Evolutionary conservation across 805 yeast species (phyloP).

Genomic region (Maudiozyma saulgeensis): DNA sequence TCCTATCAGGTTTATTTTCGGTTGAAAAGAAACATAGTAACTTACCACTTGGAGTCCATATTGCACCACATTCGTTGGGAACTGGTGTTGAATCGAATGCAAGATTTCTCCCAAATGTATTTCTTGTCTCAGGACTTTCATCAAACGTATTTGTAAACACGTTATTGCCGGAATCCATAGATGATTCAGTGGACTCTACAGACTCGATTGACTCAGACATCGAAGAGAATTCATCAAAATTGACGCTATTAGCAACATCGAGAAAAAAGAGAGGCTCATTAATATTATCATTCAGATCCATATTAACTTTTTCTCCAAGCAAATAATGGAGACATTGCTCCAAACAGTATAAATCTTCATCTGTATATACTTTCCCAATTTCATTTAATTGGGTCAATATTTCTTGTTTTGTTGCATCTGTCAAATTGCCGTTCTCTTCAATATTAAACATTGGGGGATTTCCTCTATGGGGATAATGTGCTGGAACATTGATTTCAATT

Average conservation of each 20-base stretch:
- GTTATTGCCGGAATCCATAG: slow-evolving; percentile 36
- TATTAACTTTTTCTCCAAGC: slow-evolving; percentile 66
- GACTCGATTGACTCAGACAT: slow-evolving; percentile 26
- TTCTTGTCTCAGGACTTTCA: slow-evolving; percentile 3
- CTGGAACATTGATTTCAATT: slow-evolving; percentile 61
- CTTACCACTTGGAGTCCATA: slow-evolving; percentile 73
- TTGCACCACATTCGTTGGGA: slow-evolving; percentile 89
- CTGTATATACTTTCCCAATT: slow-evolving; percentile 48
- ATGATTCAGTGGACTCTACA: slow-evolving; percentile 14
- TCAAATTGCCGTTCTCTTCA: slow-evolving; percentile 71
- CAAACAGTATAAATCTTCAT: slow-evolving; percentile 55
- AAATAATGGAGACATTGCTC: slow-evolving; percentile 71
- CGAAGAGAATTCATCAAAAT: slow-evolving; percentile 29
- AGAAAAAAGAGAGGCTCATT: slow-evolving; percentile 26
- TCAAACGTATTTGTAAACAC: slow-evolving; percentile 25
- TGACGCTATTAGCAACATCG: slow-evolving; percentile 24
- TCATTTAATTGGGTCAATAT: slow-evolving; percentile 44
- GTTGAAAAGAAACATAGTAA: slow-evolving; percentile 76
- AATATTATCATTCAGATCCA: slow-evolving; percentile 30
- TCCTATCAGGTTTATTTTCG: slow-evolving; percentile 34
- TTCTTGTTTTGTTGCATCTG: slow-evolving; percentile 38
- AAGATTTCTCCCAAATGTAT: slow-evolving; percentile 12
- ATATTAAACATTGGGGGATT: slow-evolving; percentile 47
- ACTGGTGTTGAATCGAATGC: slow-evolving; percentile 74
- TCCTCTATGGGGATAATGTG: slow-evolving; percentile 54